Base-by-base conservation (phyloP, 2,329 filamentous ascomycete genomes). In the Didymellaceae sp. region DNA sequence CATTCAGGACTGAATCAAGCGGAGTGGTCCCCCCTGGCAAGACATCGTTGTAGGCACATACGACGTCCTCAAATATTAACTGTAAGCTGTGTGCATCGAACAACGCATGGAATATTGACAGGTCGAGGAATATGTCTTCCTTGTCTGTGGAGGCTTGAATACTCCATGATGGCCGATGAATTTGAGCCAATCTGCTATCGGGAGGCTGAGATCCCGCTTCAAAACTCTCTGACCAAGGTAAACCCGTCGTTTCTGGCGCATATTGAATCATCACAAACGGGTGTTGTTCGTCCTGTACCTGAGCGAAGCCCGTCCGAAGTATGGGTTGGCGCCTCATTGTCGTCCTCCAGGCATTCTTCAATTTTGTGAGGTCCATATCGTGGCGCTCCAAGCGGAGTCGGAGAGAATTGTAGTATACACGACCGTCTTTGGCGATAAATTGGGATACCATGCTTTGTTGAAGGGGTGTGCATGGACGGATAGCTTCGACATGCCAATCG, bases 61-160 rank as follows among this genome's bases (percentile, higher is more conserved):
- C 62, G 10, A 96, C 76, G 58, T 88, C 83, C 0, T 76, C 65
- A 2, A 96, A 72, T 1, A 97, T 79, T 0, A 78, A 65, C 3
- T 82, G 77, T 9, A 97, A 75, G 7, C 90, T 91, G 31, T 84
- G 80, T 0, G 91, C 92, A 74, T 97, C 92, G 59, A 95, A 97
- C 0, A 97, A 76, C 0, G 89, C 89, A 73, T 97, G 92, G 56
- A 95, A 88, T 2, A 91, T 78, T 8, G 78, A 82, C 16, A 86
- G 64, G 34, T 80, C 73, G 31, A 84, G 66, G 5, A 65, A 59
- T 4, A 37, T 33, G 0, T 47, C 32, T 0, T 54, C 40, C 0
- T 63, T 45, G 0, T 54, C 34, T 2, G 76, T 58, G 0, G 80
- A 65, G 1, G 91, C 38, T 0, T 75, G 74, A 16, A 90, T 70